These are phyloP conservation scores for Diplodia mutila DNA, from an alignment of 2,329 filamentous ascomycete species.

Conservation along the genomic window DNA sequence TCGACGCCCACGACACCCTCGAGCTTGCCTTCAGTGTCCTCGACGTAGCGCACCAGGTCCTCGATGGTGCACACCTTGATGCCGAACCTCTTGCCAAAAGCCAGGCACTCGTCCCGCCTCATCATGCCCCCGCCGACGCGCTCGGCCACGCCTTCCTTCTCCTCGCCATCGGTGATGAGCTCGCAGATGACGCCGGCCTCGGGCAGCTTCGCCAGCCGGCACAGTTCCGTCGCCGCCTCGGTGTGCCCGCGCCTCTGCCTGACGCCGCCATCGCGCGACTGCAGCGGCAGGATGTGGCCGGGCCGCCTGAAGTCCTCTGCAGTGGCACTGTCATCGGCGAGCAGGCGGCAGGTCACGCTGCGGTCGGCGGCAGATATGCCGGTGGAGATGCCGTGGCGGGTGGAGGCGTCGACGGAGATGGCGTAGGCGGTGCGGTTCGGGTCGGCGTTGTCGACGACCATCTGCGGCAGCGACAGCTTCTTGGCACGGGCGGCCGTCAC, in stretches of 20 bases:
- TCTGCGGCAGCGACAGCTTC: slow-evolving; percentile 79
- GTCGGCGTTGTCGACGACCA: slow-evolving; percentile 77
- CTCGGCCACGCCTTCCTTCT: slow-evolving; percentile 69
- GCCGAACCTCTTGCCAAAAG: slow-evolving; percentile 85
- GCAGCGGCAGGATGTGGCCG: slow-evolving; percentile 87
- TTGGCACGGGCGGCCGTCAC: slow-evolving; percentile 70
- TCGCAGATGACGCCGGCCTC: slow-evolving; percentile 86
- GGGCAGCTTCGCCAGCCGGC: slow-evolving; percentile 76
- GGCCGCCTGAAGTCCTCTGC: slow-evolving; percentile 73
- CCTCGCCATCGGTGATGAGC: slow-evolving; percentile 82
- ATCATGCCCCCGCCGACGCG: slow-evolving; percentile 81
- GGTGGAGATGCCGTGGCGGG: slow-evolving; percentile 71
- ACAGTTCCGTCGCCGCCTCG: slow-evolving; percentile 91
- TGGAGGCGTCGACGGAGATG: slow-evolving; percentile 78
- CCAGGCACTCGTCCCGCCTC: slow-evolving; percentile 82
- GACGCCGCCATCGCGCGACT: slow-evolving; percentile 78
- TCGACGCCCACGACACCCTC: slow-evolving; percentile 29
- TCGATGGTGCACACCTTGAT: slow-evolving; percentile 95
- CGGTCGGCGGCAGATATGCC: slow-evolving; percentile 91
- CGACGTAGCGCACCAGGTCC: slow-evolving; percentile 78
- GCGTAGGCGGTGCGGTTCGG: slow-evolving; percentile 92
- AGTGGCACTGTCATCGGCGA: slow-evolving; percentile 61
- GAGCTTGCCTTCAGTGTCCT: slow-evolving; percentile 68
- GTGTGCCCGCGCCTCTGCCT: slow-evolving; percentile 82
- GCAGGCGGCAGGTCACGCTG: slow-evolving; percentile 74